These are phyloP conservation scores for Aspergillus viridinutans DNA, from an alignment of 2,329 filamentous ascomycete genomes.

Conservation along the genomic window DNA sequence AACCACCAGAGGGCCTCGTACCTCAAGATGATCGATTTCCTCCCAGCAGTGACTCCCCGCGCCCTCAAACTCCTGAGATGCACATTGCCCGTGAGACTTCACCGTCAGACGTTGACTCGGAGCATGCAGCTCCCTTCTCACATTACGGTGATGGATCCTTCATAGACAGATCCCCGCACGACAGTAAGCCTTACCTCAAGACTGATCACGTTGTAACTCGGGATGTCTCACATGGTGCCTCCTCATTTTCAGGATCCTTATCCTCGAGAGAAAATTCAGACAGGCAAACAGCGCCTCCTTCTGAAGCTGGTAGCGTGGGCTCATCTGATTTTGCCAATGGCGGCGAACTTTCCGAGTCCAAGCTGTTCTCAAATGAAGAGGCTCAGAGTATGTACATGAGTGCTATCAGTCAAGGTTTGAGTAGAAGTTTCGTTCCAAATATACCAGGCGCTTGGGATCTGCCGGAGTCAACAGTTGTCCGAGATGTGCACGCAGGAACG, in stretches of 20 bases:
- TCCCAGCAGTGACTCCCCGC: constrained; percentile 15
- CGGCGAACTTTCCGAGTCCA: constrained; percentile 42
- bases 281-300: constrained; percentile 11
- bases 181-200: constrained; percentile 4
- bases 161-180: neutral
- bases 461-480: constrained; percentile 15
- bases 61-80: constrained; percentile 14
- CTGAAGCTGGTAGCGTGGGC: constrained; percentile 21
- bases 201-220: neutral
- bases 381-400: constrained; percentile 53
- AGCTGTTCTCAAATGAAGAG: constrained; percentile 46
- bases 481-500: constrained; percentile 4
- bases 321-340: constrained; percentile 25
- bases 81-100: constrained; percentile 1
- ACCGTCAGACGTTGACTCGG: constrained; percentile 4
- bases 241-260: neutral
- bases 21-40: constrained; percentile 1
- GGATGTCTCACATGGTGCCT: constrained; percentile 1
- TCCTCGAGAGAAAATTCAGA: neutral
- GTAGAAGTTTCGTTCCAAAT: constrained; percentile 25
- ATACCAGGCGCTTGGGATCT: constrained; percentile 44
- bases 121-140: neutral
- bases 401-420: constrained; percentile 48
- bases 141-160: neutral
- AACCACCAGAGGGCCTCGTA: constrained; percentile 17